phyloP scores from a whole-genome alignment of 371 early-diverging fungal species.

The Syncephalis plumigaleata region DNA sequence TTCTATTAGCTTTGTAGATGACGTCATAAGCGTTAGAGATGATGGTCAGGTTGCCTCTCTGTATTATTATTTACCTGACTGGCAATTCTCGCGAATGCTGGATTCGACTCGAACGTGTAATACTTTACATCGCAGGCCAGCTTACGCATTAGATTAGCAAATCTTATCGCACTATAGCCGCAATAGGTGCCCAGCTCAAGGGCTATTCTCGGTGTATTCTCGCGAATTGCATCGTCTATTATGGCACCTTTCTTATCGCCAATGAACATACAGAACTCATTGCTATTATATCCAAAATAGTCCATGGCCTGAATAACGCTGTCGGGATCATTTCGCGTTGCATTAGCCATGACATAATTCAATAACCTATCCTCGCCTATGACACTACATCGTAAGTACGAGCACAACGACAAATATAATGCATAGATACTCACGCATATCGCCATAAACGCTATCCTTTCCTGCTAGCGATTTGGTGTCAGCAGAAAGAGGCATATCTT shows the following conservation, averaged over 20 bases:
- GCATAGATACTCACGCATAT: no score
- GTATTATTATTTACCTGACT: no score
- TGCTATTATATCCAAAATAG: not conserved
- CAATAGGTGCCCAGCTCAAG: not conserved
- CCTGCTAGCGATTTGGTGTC: no score
- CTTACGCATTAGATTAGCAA: not conserved
- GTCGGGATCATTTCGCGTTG: not conserved
- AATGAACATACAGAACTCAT: not conserved
- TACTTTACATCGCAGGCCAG: not conserved
- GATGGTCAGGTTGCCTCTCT: no score
- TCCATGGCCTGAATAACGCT: conserved; percentile 1
- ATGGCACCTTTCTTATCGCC: conserved; percentile 1
- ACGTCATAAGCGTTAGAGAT: no score
- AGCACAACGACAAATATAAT: no score
- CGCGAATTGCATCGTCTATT: not conserved
- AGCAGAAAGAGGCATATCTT: no score
- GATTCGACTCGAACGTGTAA: not conserved
- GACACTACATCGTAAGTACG: no score
- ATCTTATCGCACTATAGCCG: not conserved
- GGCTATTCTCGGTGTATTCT: not conserved
- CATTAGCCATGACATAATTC: conserved; percentile 1
- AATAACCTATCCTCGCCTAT: not conserved
- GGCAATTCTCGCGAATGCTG: not conserved
- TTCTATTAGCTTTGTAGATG: no score
- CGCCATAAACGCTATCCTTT: no score